Base-by-base conservation (phyloP, 768 basidiomycete genomes). In the Collybia nuda region DNA sequence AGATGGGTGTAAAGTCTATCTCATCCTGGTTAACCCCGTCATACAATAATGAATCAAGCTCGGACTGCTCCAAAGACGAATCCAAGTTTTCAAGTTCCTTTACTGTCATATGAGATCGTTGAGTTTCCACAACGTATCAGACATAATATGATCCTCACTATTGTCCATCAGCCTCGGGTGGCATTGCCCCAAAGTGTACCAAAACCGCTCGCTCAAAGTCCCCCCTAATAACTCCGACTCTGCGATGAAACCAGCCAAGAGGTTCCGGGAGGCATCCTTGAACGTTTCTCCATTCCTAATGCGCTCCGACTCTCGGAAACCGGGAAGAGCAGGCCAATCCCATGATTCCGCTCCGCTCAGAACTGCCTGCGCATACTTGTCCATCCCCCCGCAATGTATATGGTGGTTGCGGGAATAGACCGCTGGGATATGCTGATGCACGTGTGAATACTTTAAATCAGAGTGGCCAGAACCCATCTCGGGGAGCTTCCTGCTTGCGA, bases 151-250 rank as follows among this genome's bases (percentile, higher is more conserved):
- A 4, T 17, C 49, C 60, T 15, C 39, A 63, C 58, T 47, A 22
- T 62, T 62, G 22, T 53, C 57, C n/a, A 21, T n/a, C 35, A 61
- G 46, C 40, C 53, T 54, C 14, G 60, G 56, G 49, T 62, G 60
- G 40, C 56, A 60, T 40, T 21, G 51, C 22, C 24, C 55, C 40
- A 63, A 36, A 46, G 45, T 19, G 23, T 26, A n/a, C 56, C 56
- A 58, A 43, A 60, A 58, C 15, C 23, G 45, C 14, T 60, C 50
- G 4, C 54, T 12, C 40, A 60, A 48, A 43, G 52, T 54, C 44
- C 59, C 60, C 22, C 60, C 57, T 7, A 57, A 56, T 29, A 23
- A 43, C 21, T 39, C 12, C 28, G 61, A 62, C 46, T 61, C 60
- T 35, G 47, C 41, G 28, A 63, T 42, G 38, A 56, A 52, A 39